Evolutionary conservation across 129 eudicot species (phyloP), one percentile per base, ranked within the genome.

Genomic region (Lactuca sativa): DNA sequence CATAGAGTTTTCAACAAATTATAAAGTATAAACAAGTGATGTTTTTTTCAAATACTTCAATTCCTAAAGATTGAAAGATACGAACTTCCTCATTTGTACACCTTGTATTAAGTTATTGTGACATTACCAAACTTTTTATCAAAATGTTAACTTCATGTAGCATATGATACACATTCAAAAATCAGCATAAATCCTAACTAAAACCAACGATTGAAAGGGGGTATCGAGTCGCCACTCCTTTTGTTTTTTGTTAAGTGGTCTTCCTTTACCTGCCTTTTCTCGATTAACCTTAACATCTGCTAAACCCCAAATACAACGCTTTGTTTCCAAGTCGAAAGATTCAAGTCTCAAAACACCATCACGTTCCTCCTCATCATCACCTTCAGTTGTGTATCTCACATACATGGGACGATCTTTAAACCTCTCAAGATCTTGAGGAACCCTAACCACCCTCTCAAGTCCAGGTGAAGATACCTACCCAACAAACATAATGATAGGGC

Each of bases 391-490:
- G 69, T 93, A 93, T 73, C 83, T 93, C 21, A 93, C 98, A 60
- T 77, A 87, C 88, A 93, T 73, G 14, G 84, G 56, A 56, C 92
- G 85, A 7, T 89, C 96, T 80, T 89, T 89, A 70, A 86, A 93
- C 59, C 98, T 84, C 25, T 74, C 96, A 11, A 93, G 83, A 56
- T 89, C 98, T 71, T 89, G 78, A 36, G 98, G 98, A 59, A 93
- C 32, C 70, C 88, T 80, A 21, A 93, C 73, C 14, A 89, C 79
- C 78, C 98, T 86, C 67, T 93, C 95, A 36, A 86, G 86, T 17
- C 98, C 98, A 0, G 98, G 98, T 17, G 98, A 93, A 67, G 98
- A 93, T 30, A 93, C 98, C 98, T 92, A 79, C 25, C 9, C 44
- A 61, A 67, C 11, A 7, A 71, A 77, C 14, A 67, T 52, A 66